Percentiles rank a stretch among this genome's conserved stretches.
phyloP scores from a whole-genome alignment of 768 basidiomycete species.

The Amanita subjunquillea region DNA sequence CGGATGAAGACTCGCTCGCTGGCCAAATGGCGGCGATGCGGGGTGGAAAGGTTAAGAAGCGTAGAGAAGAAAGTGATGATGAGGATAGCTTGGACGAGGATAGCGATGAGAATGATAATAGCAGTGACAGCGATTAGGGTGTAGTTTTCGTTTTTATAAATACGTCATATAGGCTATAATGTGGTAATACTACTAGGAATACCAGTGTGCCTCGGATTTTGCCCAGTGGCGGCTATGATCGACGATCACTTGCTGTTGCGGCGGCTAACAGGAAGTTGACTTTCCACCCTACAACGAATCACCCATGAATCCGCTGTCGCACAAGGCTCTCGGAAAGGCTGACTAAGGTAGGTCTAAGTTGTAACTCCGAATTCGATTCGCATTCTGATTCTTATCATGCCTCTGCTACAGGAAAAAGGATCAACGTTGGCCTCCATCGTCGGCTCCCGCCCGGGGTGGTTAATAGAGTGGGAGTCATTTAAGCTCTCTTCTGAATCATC shows the following conservation, averaged over 20 bases:
- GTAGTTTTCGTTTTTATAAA: no score
- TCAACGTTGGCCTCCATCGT: constrained; percentile 7
- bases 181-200: no score
- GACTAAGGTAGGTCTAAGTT: neutral
- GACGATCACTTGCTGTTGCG: no score
- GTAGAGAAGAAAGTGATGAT: constrained; percentile 32
- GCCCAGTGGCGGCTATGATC: no score
- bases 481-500: neutral
- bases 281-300: no score
- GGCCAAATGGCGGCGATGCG: constrained; percentile 98
- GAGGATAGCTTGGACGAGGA: constrained; percentile 36
- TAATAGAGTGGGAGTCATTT: constrained; percentile 1
- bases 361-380: constrained; percentile 3
- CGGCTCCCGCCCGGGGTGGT: neutral
- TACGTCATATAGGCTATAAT: no score
- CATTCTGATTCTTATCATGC: neutral
- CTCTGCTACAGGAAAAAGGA: constrained; percentile 4
- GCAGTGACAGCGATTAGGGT: constrained; percentile 20
- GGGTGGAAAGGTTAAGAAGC: constrained; percentile 75
- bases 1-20: constrained; percentile 91
- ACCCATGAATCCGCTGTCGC: no score
- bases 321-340: no score
- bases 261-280: no score
- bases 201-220: no score
- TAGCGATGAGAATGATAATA: constrained; percentile 42